Percentiles rank a stretch among this genome's conserved stretches.
Conservation (phyloP, 2,329 filamentous ascomycete species). For the Thermothelomyces thermophilus region DNA sequence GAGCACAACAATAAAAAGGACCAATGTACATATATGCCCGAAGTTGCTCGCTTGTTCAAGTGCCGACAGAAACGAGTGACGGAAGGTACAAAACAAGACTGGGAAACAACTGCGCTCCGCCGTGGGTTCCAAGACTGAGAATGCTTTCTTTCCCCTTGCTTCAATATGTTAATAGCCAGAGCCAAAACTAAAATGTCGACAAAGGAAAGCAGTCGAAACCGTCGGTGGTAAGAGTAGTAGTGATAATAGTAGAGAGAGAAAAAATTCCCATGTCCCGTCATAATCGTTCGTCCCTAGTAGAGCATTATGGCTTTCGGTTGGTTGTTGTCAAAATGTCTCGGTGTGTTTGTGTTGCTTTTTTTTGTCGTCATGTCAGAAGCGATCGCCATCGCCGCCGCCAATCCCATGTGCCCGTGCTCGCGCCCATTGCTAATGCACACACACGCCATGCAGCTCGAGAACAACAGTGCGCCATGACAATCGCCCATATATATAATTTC, state of each 20-base stretch:
- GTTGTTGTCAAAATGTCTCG: neutral
- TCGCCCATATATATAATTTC: neutral
- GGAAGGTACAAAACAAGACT: neutral
- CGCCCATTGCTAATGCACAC: neutral
- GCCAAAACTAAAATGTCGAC: neutral
- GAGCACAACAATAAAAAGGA: no score
- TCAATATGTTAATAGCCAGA: neutral
- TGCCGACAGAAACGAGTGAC: neutral
- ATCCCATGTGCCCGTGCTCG: neutral
- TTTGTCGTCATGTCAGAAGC: slow-evolving; percentile 5
- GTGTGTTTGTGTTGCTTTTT: neutral
- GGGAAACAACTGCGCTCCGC: neutral
- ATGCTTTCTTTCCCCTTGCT: slow-evolving; percentile 1
- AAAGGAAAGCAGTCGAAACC: neutral
- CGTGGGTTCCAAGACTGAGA: neutral
- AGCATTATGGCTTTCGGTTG: neutral
- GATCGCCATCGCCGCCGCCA: slow-evolving; percentile 1
- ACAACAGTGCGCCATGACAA: neutral
- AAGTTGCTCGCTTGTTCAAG: neutral
- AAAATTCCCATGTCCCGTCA: slow-evolving; percentile 2
- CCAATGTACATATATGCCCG: slow-evolving; percentile 6
- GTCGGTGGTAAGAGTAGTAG: neutral
- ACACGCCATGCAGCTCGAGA: neutral
- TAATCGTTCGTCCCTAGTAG: neutral
- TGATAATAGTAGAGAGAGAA: no score